phyloP scores from a whole-genome alignment of 768 basidiomycete species.

The Nidularia sp. region DNA sequence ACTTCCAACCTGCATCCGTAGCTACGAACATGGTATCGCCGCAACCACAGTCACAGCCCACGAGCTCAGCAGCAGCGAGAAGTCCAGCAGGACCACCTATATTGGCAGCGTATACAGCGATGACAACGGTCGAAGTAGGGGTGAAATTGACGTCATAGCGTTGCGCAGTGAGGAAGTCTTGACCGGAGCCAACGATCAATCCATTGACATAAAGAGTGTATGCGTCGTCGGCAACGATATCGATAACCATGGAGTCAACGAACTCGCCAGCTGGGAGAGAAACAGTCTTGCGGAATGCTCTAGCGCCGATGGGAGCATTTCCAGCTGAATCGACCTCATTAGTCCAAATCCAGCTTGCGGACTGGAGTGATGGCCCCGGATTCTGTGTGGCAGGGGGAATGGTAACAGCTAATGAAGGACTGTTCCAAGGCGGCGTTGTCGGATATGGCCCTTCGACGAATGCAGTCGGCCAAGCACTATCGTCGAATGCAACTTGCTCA shows the following conservation, averaged over 20 bases:
- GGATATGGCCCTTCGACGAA: constrained; percentile 11
- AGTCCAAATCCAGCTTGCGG: constrained; percentile 27
- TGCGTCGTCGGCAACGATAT: constrained; percentile 19
- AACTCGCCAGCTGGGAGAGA: constrained; percentile 14
- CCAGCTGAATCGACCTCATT: constrained; percentile 15
- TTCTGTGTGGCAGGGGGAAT: constrained; percentile 10
- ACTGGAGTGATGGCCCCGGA: constrained; percentile 15
- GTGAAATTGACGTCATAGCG: constrained; percentile 6
- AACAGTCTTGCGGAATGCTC: constrained; percentile 23
- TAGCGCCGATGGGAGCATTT: constrained; percentile 15
- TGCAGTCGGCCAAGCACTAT: constrained; percentile 21
- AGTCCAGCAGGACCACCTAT: constrained; percentile 1
- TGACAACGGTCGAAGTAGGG: constrained; percentile 3
- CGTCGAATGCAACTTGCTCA: constrained; percentile 21
- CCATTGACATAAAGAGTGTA: constrained; percentile 25
- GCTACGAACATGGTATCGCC: not conserved
- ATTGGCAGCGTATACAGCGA: constrained; percentile 5
- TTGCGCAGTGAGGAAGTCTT: constrained; percentile 1
- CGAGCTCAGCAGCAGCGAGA: constrained; percentile 5
- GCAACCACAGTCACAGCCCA: constrained; percentile 10
- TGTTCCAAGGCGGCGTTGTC: not conserved
- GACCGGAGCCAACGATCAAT: constrained; percentile 16
- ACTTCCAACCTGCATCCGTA: constrained; percentile 21
- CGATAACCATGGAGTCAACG: constrained; percentile 14
- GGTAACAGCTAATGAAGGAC: constrained; percentile 5